Base-by-base conservation (phyloP, 2,329 filamentous ascomycete genomes). In the Alternaria dauci region DNA sequence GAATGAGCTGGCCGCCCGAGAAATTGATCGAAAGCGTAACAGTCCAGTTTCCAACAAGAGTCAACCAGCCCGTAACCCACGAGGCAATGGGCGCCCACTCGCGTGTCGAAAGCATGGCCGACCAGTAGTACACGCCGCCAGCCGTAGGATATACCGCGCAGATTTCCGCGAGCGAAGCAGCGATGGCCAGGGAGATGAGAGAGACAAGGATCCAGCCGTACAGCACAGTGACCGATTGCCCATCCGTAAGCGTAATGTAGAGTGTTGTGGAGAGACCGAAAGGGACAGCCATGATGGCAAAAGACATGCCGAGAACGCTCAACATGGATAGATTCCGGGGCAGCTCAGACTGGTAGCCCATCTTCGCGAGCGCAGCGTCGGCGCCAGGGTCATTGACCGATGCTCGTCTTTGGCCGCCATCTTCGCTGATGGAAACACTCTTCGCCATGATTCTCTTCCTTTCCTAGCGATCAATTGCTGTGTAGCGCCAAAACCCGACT, bases 91-190 rank as follows among this genome's bases (percentile, higher is more conserved):
- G 88, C 5, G 89, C 88, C 81, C 86, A 91, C 72, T 88, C 81
- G 39, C 82, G 84, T 0, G 88, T 89, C 1, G 85, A 84, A 23
- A 92, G 82, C 86, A 91, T 89, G 2, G 89, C 88, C 55, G 85
- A 76, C 89, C 83, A 84, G 79, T 91, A 91, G 76, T 92, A 92
- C 2, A 91, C 88, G 86, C 90, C 90, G 68, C 90, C 90, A 34
- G 89, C 89, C 9, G 89, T 92, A 9, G 90, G 90, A 71, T 91
- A 92, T 39, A 91, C 88, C 66, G 88, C 89, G 63, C 89, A 91
- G 72, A 93, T 91, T 80, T 93, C 90, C 59, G 88, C 88, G 16
- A 92, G 84, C n/a, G 89, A 91, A 7, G 86, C 81, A 18, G 90
- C 90, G 38, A 93, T 88, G 75, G 88, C 67, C 63, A 91, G 78